Conservation (phyloP, 345 rosid species). For the Excoecaria agallocha region DNA sequence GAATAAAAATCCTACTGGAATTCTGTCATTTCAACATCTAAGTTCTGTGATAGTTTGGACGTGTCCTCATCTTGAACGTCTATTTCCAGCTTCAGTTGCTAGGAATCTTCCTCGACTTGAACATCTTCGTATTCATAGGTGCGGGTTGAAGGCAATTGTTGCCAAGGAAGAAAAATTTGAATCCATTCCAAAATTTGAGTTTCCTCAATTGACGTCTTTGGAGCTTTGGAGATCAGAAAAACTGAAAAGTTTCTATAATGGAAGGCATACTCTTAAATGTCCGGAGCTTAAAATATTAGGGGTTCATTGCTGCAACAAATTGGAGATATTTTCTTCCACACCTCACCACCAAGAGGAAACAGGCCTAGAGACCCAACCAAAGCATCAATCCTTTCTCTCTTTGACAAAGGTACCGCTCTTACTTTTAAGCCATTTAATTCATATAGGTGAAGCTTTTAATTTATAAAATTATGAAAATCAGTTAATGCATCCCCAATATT, state of each 20-base stretch:
- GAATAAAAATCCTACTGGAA: conserved; percentile 10
- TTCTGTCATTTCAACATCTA: neutral
- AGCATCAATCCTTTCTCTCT: neutral
- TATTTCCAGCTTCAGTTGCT: conserved; percentile 23
- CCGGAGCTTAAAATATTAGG: neutral
- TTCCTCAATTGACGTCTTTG: conserved; percentile 13
- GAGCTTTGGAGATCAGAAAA: neutral
- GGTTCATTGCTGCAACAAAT: neutral
- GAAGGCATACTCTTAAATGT: conserved; percentile 10
- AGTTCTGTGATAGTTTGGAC: neutral
- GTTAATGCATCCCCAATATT: neutral
- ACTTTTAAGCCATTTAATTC: neutral
- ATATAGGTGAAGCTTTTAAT: neutral
- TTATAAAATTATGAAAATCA: neutral
- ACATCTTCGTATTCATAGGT: neutral
- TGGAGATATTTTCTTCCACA: neutral
- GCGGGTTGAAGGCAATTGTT: conserved; percentile 19
- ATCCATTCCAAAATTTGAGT: neutral
- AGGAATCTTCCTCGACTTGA: conserved; percentile 10
- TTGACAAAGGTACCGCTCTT: neutral
- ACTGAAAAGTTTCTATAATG: conserved; percentile 14
- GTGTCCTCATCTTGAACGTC: conserved; percentile 3
- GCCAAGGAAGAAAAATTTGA: conserved; percentile 10
- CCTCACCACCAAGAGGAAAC: neutral
- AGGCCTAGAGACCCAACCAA: neutral